Evolutionary conservation across 2,329 filamentous ascomycete genomes (phyloP).

Genomic region (Aspergillus thermomutatus): DNA sequence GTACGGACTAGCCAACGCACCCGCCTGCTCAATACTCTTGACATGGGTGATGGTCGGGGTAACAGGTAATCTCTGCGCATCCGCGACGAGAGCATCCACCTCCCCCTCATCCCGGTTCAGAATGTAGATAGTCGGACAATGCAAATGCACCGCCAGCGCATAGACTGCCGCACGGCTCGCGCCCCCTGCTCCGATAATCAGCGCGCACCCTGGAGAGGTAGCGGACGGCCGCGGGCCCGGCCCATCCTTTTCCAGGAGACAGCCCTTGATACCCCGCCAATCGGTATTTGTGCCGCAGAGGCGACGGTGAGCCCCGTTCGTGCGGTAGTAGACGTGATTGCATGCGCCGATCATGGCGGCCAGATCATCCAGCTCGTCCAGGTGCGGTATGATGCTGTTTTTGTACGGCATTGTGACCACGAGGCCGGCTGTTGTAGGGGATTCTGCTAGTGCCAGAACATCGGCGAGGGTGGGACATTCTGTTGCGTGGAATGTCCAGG

Average conservation of each 20-base stretch:
- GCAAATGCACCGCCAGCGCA: slow-evolving; percentile 26
- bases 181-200: slow-evolving; percentile 44
- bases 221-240: slow-evolving; percentile 17
- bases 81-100: slow-evolving; percentile 24
- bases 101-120: slow-evolving; percentile 35
- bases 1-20: slow-evolving; percentile 21
- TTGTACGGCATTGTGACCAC: slow-evolving; percentile 47
- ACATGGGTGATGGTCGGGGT: slow-evolving; percentile 28
- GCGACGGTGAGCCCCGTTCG: slow-evolving; percentile 9
- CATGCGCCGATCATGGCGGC: slow-evolving; percentile 35
- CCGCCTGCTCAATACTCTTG: slow-evolving; percentile 22
- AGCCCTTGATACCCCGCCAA: slow-evolving; percentile 42
- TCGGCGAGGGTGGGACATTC: slow-evolving; percentile 32
- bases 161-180: slow-evolving; percentile 42
- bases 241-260: slow-evolving; percentile 21
- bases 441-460: slow-evolving; percentile 25
- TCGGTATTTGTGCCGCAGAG: slow-evolving; percentile 44
- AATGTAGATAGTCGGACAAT: slow-evolving; percentile 33
- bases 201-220: no score
- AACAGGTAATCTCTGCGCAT: slow-evolving; percentile 10
- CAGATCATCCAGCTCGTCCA: slow-evolving; percentile 36
- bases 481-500: slow-evolving; percentile 35
- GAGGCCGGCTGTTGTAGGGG: slow-evolving; percentile 28
- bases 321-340: slow-evolving; percentile 13
- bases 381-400: slow-evolving; percentile 26